These are phyloP conservation scores for Clathrus columnatus DNA, from an alignment of 768 basidiomycete genomes.

Conservation along the genomic window DNA sequence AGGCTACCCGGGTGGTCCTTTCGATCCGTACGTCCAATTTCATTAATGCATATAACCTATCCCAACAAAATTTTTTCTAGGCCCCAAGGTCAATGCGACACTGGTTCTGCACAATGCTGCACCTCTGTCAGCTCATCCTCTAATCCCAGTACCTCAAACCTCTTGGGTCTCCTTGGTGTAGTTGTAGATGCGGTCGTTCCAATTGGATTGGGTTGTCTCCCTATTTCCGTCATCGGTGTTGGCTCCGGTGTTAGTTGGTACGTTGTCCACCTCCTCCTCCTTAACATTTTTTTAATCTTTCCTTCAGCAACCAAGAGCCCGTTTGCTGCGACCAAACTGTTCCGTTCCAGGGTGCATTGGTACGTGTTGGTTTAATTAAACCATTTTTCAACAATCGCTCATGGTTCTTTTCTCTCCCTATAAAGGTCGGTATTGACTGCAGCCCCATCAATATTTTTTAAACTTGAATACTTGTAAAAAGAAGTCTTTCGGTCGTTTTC, in stretches of 20 bases:
- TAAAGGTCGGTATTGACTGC: too few relatives aligned
- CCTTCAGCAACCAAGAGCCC: too few relatives aligned
- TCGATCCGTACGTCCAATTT: neutral
- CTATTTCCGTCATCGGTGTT: slow-evolving; percentile 18
- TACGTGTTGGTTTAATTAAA: too few relatives aligned
- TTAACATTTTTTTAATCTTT: too few relatives aligned
- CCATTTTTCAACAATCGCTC: too few relatives aligned
- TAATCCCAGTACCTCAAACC: slow-evolving; percentile 31
- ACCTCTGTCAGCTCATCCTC: slow-evolving; percentile 18
- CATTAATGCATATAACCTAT: slow-evolving; percentile 6
- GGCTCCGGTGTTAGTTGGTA: slow-evolving; percentile 16
- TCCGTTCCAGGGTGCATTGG: too few relatives aligned
- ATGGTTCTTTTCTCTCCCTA: too few relatives aligned
- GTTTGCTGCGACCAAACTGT: too few relatives aligned
- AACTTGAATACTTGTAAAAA: too few relatives aligned
- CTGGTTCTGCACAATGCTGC: slow-evolving; percentile 24
- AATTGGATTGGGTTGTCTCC: slow-evolving; percentile 19
- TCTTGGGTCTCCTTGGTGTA: slow-evolving; percentile 19
- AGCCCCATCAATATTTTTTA: too few relatives aligned
- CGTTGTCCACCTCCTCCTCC: slow-evolving; percentile 5
- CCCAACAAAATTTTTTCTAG: slow-evolving; percentile 9
- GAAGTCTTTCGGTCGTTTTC: too few relatives aligned
- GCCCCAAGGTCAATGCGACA: slow-evolving; percentile 14
- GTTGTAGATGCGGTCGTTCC: slow-evolving; percentile 13
- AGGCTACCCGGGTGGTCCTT: neutral